Evolutionary conservation across 306 rosid genomes (phyloP).

Genomic region (Pyrus communis): DNA sequence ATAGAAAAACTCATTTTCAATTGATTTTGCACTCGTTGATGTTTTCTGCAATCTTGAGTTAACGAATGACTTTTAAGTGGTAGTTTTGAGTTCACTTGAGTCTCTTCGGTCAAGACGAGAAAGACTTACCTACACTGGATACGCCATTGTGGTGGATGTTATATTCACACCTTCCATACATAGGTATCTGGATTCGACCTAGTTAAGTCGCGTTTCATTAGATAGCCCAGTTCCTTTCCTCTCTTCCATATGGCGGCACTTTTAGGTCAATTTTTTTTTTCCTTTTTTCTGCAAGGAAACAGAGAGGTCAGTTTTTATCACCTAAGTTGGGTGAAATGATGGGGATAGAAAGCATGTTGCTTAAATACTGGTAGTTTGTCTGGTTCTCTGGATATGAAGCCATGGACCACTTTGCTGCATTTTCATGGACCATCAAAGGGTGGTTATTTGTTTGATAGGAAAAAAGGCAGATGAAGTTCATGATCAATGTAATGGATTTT

Average conservation of each 20-base stretch:
- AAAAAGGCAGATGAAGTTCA: background rate
- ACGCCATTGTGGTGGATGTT: background rate
- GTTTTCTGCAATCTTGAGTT: background rate
- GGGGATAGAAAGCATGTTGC: background rate
- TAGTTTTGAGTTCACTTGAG: background rate
- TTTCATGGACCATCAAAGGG: background rate
- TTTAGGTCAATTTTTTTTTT: background rate
- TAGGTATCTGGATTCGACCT: background rate
- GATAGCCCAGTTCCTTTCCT: background rate
- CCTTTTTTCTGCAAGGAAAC: background rate
- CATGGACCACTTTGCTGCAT: background rate
- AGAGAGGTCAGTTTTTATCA: background rate
- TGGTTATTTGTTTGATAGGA: background rate
- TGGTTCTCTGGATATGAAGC: background rate
- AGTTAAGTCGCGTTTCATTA: background rate
- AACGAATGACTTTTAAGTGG: background rate
- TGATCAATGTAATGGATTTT: background rate
- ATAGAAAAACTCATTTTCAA: too few species aligned
- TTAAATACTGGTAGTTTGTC: background rate
- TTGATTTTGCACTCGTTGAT: too few species aligned
- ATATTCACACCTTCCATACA: background rate
- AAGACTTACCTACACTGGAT: too few species aligned
- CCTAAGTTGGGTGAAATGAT: conserved; percentile 3
- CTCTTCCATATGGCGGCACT: background rate
- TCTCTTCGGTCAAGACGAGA: too few species aligned